Conservation (phyloP, 2,329 filamentous ascomycete genomes). For the Sporothrix phasma region DNA sequence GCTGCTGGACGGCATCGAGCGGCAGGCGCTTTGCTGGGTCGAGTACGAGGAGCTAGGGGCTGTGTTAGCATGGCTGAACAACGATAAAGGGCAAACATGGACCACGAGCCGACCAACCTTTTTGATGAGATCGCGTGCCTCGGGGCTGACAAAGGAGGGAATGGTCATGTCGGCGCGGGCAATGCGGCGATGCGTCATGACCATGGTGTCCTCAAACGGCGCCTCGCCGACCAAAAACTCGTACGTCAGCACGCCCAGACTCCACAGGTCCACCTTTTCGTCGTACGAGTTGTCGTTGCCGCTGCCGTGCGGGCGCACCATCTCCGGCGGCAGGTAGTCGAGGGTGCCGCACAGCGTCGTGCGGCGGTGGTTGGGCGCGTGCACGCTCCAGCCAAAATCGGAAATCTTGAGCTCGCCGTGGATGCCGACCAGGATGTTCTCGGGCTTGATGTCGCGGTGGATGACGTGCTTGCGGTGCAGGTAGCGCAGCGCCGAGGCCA, state of each 20-base stretch:
- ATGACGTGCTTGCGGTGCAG: conserved; percentile 96
- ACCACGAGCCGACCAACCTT: conserved; percentile 47
- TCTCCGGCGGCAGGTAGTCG: conserved; percentile 96
- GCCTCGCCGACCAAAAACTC: conserved; percentile 95
- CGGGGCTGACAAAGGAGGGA: conserved; percentile 78
- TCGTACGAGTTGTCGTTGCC: conserved; percentile 74
- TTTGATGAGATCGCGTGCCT: conserved; percentile 88
- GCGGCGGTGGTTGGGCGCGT: conserved; percentile 87
- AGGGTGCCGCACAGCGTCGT: conserved; percentile 96
- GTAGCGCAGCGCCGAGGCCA: conserved; percentile 82
- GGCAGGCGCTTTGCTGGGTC: conserved; percentile 90
- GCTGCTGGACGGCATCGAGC: conserved; percentile 75
- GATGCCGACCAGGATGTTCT: conserved; percentile 92
- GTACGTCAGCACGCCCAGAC: conserved; percentile 86
- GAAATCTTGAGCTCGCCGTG: conserved; percentile 98
- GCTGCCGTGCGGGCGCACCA: conserved; percentile 66
- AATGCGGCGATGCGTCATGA: conserved; percentile 91
- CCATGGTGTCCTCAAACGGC: conserved; percentile 88
- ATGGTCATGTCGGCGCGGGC: conserved; percentile 84
- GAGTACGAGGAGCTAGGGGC: conserved; percentile 68
- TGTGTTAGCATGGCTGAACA: conserved; percentile 5
- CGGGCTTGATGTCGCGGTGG: conserved; percentile 93
- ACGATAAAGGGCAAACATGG: not conserved
- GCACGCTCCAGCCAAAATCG: conserved; percentile 97
- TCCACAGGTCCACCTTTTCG: conserved; percentile 96